These are phyloP conservation scores for Sporothrix variecibatus DNA, from an alignment of 2,329 filamentous ascomycete genomes.

Conservation along the genomic window DNA sequence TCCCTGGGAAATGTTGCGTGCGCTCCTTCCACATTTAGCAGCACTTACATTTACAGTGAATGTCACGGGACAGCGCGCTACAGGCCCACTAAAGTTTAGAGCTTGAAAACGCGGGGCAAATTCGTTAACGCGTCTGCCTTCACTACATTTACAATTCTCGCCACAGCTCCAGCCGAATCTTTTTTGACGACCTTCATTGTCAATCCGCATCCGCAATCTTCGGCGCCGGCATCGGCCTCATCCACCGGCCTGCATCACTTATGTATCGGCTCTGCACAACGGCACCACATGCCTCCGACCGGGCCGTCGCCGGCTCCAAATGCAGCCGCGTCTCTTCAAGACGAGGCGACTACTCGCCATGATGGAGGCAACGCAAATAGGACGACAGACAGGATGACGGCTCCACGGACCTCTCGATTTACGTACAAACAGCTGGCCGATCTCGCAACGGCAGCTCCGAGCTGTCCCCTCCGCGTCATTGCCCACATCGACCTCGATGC, in stretches of 20 bases:
- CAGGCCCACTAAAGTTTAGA: neutral
- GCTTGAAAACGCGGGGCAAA: neutral
- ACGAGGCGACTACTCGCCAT: neutral
- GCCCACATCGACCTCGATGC: conserved; percentile 95
- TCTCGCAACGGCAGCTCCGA: conserved; percentile 68
- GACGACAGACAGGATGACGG: neutral
- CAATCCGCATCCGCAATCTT: neutral
- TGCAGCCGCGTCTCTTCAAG: neutral
- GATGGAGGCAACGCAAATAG: neutral
- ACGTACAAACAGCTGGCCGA: conserved; percentile 82
- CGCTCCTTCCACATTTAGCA: neutral
- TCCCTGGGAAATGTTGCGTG: neutral
- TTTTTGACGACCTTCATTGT: neutral
- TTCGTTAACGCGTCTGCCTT: neutral
- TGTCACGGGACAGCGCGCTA: conserved; percentile 5
- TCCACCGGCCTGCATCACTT: neutral
- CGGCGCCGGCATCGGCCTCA: neutral
- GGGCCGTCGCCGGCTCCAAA: neutral
- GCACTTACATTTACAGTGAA: neutral
- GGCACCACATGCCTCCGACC: conserved; percentile 10
- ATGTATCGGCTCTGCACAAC: neutral
- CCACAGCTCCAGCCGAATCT: neutral
- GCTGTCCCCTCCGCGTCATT: conserved; percentile 80
- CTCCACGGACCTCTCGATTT: conserved; percentile 63
- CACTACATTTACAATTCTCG: neutral